Evolutionary conservation across 331 rosid species (phyloP), one percentile per base, ranked within the genome.

Genomic region (Acacia pycnantha): DNA sequence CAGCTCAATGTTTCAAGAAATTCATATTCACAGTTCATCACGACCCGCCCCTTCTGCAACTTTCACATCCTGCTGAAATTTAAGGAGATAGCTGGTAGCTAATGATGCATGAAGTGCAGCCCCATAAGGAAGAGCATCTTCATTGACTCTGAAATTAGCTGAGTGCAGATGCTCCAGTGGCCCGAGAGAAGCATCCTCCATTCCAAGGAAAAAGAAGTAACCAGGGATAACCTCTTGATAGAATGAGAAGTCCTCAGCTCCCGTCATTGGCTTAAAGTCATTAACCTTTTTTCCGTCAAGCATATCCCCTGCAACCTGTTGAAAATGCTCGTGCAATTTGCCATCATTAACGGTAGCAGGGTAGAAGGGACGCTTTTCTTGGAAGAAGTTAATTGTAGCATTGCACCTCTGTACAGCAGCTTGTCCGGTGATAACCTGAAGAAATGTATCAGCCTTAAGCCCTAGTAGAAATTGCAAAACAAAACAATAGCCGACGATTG

Each of bases 31-130:
- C 65, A 90, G 73, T 74, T 92, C 94, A 70, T 94, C 96, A 19
- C 53, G 86, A 70, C 27, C 26, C 51, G 79, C 73, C 73, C 64
- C 84, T 16, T 62, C 83, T 2, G 71, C 80, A 40, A 19, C 58
- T 53, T 80, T 21, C 40, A 46, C 73, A 21, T 79, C 80, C 66
- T 77, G 81, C 29, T 83, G 91, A 79, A 82, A 50, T 37, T 88
- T 84, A 50, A 62, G 88, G 81, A 94, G 93, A 86, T 85, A 92
- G 64, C 81, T 87, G 44, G 86, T 33, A 46, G 97, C 97, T 68
- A 94, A 81, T 48, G 95, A 89, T 54, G 98, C 97, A 74, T 93
- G 97, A 81, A 94, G 94, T 35, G 98, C 98, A 84, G 98, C 97
- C 4, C 98, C 98, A 46, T 87, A 90, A 66, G 94, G 89, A 51